Evolutionary conservation across 352 stramenopile species (phyloP), one percentile per base, ranked within the genome.

Genomic region (Globisporangium radiosum): DNA sequence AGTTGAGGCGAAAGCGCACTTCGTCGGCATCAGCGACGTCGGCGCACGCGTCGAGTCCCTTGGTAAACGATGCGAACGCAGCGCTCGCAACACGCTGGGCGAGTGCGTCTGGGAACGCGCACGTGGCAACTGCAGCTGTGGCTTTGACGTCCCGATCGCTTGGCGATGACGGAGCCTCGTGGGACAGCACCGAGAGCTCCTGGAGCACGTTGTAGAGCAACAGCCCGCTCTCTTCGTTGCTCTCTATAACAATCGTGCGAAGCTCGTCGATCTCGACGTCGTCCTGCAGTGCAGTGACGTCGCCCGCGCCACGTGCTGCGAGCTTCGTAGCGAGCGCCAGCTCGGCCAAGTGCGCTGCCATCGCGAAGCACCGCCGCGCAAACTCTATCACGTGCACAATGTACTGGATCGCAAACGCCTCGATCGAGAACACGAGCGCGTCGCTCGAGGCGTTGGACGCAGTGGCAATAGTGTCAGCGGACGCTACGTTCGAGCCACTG

Each of bases 181-280:
- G 72, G 33, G 78, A 80, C 56, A 88, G 61, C 47, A 76, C 47
- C 0, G 76, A 74, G 15, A 87, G 68, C 66, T 90, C 83, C 62
- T 89, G 78, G 5, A 91, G 50, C 4, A 89, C 60, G 36, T 80
- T 88, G 66, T 83, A 94, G n/a, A 92, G 44, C 40, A 94, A 38
- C 40, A 91, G 51, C 0, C 81, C 81, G n/a, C 73, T 73, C 52
- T 94, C 81, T 70, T 94, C 84, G 50, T 80, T 75, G 56, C 78
- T 84, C 59, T 88, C 80, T 5, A 89, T 66, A 9, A 79, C 59
- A 14, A 59, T 76, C 42, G 56, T 68, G 8, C 65, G 63, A 9
- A 81, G 15, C 9, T 72, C 63, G 7, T 76, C 61, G 11, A 79
- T 50, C 0, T 47, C 63, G 17, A 47, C 53, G 9, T 43, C 45